Evolutionary conservation across 495 filamentous ascomycete genomes (phyloP).

Genomic region (Geoglossum glabrum): DNA sequence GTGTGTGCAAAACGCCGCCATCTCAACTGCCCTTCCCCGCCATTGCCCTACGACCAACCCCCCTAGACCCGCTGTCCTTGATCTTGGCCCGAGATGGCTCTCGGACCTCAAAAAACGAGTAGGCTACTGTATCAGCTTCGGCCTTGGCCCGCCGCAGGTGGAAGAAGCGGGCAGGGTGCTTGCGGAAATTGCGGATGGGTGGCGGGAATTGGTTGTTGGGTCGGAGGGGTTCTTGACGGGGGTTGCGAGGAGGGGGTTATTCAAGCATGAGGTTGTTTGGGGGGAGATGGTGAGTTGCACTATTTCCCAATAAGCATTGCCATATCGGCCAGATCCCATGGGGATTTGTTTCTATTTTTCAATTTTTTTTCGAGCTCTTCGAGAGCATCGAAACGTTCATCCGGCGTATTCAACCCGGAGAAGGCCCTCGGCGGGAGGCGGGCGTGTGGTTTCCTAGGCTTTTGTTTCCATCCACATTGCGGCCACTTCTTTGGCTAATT

Average conservation of each 20-base stretch:
- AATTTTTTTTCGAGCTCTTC: too few species aligned
- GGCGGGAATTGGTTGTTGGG: constrained; percentile 57
- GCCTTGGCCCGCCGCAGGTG: constrained; percentile 39
- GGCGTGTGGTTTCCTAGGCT: too few species aligned
- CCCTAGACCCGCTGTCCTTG: constrained; percentile 8
- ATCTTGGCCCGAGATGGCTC: constrained; percentile 43
- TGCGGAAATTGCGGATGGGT: constrained; percentile 43
- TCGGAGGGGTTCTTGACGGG: constrained; percentile 65
- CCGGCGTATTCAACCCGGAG: too few species aligned
- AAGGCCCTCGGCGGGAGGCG: too few species aligned
- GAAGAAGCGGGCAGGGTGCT: constrained; percentile 40
- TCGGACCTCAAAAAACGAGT: constrained; percentile 49
- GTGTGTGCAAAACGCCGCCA: background rate
- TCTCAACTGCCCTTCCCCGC: background rate
- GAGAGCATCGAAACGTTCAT: too few species aligned
- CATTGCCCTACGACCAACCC: background rate
- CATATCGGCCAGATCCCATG: background rate
- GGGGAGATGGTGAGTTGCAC: constrained; percentile 56
- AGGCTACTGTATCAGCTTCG: constrained; percentile 73
- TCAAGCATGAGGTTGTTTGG: constrained; percentile 61
- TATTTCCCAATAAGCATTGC: background rate
- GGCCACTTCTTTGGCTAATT: background rate
- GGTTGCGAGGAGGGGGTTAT: constrained; percentile 40
- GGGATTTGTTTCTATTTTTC: constrained; percentile 1
- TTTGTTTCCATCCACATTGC: too few species aligned